Evolutionary conservation across 179 eudicot species (phyloP), one percentile per base, ranked within the genome.

Genomic region (Amaranthus tricolor): DNA sequence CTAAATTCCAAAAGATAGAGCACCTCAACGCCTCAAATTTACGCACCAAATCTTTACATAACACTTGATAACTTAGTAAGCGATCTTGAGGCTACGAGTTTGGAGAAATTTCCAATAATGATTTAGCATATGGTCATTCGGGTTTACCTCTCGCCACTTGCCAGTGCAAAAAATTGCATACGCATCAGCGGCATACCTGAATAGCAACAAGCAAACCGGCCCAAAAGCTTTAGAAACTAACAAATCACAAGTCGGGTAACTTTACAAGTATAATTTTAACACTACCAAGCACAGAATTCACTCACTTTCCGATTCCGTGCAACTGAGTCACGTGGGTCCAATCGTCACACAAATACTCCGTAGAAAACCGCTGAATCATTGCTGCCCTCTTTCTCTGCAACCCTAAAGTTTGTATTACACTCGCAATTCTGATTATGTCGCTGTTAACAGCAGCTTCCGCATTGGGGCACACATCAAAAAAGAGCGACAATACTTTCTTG

Each of bases 161-260:
- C 97, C 98, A 7, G 86, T 92, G 68, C 92, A 88, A 75, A 94
- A 94, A 72, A 92, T 92, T 52, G 97, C 96, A 84, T 92, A 89
- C 31, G 96, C 98, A 87, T 94, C 96, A 63, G 98, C 97, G 68
- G 89, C 98, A 81, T 94, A 90, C 85, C 97, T 94, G 82, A 62
- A 59, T 50, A 54, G n/a, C 21, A 50, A 17, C 58, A 53, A 55
- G 20, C 24, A 71, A 71, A 51, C 53, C 17, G 49, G 7, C 24
- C 24, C 44, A 50, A 7, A 20, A 45, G 40, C 51, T 16, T 48
- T 6, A 20, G n/a, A 57, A 49, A 6, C 13, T 47, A 9, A 61
- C 40, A 16, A 43, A 57, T 7, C 52, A 9, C 19, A 53, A 40
- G 60, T 67, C 52, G 5, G 17, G 17, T 44, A 19, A 11, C 24